Conservation (phyloP, 176 grass and related monocot species). For the Hyparrhenia diplandra region DNA sequence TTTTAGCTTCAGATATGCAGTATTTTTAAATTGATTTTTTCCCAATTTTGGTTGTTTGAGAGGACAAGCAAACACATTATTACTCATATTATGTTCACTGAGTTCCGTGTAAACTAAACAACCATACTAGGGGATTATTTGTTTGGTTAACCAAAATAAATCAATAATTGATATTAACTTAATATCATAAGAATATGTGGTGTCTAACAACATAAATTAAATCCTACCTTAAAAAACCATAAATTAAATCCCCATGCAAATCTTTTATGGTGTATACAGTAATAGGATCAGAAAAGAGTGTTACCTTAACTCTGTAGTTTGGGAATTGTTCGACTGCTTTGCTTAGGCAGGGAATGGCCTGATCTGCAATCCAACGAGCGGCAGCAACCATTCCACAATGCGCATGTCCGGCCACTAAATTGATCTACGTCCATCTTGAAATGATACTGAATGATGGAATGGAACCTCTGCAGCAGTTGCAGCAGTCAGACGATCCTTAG, state of each 20-base stretch:
- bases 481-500: conserved; percentile 63
- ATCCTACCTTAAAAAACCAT: no score
- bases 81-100: neutral
- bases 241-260: neutral
- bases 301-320: conserved; percentile 67
- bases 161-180: neutral
- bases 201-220: no score
- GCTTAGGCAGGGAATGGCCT: conserved; percentile 51
- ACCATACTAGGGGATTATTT: neutral
- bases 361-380: conserved; percentile 73
- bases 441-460: conserved; percentile 58
- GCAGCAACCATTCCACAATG: conserved; percentile 83
- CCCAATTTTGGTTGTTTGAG: neutral
- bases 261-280: neutral
- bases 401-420: conserved; percentile 51
- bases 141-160: neutral
- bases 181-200: neutral
- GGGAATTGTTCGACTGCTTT: conserved; percentile 51
- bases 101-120: neutral
- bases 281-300: neutral
- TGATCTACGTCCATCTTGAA: conserved; percentile 35
- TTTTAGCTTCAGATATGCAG: neutral
- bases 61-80: neutral
- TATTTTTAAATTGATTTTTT: neutral
- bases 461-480: conserved; percentile 65